Conservation (phyloP, 2,329 filamentous ascomycete species). For the Dothidotthia symphoricarpi region DNA sequence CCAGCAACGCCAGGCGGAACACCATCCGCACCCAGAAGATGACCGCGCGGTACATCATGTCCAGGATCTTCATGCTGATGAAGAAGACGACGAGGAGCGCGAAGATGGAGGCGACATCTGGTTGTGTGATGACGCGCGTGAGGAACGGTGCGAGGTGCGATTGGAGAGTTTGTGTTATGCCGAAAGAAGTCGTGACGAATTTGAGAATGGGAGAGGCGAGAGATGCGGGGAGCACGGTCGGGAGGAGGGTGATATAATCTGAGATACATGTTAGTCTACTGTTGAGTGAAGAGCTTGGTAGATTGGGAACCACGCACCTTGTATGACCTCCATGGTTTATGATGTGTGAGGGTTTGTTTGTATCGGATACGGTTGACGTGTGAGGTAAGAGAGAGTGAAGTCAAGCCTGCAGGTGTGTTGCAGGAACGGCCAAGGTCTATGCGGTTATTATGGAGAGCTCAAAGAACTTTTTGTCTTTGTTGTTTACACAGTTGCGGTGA, state of each 20-base stretch:
- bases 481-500: constrained; percentile 9
- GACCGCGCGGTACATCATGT: constrained; percentile 69
- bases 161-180: constrained; percentile 28
- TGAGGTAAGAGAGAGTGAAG: constrained; percentile 2
- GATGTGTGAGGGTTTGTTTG: constrained; percentile 9
- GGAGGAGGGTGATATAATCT: constrained; percentile 36
- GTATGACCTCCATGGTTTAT: constrained; percentile 32
- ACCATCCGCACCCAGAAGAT: constrained; percentile 73
- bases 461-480: neutral
- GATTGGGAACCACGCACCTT: constrained; percentile 16
- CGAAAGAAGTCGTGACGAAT: constrained; percentile 27
- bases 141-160: constrained; percentile 33
- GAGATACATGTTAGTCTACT: constrained; percentile 14
- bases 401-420: no score
- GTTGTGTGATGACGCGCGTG: constrained; percentile 30
- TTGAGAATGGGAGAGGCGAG: constrained; percentile 33
- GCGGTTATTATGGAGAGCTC: neutral
- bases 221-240: constrained; percentile 33
- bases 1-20: constrained; percentile 64
- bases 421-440: no score
- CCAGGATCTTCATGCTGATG: constrained; percentile 62
- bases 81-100: constrained; percentile 62
- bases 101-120: constrained; percentile 53
- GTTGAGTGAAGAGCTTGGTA: neutral
- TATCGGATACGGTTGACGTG: constrained; percentile 16